Evolutionary conservation across 345 rosid genomes (phyloP), one percentile per base, ranked within the genome.

Genomic region (Theobroma cacao): DNA sequence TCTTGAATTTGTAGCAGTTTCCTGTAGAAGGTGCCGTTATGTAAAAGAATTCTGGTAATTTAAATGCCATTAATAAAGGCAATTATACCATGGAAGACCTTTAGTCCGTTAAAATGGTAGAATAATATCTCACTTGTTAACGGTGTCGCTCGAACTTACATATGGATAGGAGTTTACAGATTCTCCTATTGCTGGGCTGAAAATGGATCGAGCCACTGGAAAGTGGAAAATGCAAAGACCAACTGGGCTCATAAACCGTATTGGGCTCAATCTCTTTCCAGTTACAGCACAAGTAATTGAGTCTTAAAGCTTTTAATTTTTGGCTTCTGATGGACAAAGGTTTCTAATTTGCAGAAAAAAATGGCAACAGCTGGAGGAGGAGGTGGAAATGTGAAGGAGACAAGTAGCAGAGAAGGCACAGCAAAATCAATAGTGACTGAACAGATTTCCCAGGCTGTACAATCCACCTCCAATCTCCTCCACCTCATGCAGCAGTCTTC

Each of bases 401-500:
- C 78, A 34, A 80, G 83, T 78, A 80, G 79, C 72, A 75, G 92
- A 78, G 97, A 90, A 78, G 87, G 88, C 62, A 86, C 90, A 11
- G 91, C 95, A 10, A 93, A 89, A 83, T 91, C 95, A 59, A 15
- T 80, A 22, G 97, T 93, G 61, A 83, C 91, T 48, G 98, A 93
- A 65, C 95, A 95, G 78, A 91, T 91, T 31, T 78, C 95, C 1
- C 97, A 95, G 80, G 87, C 97, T 18, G 87, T 95, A 0, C 93
- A 84, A 81, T 93, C 98, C 75, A 93, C 95, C 63, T 86, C 95
- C 78, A 93, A 93, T 64, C 95, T 93, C 74, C 93, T 95, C 52
- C 90, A 92, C 43, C 88, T 95, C 70, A 93, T 91, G 91, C 94
- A 93, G 66, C 93, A 89, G 26, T 89, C 98, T n/a, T 93, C 95